phyloP scores from a whole-genome alignment of 805 yeast genomes.

The Saturnispora silvae region DNA sequence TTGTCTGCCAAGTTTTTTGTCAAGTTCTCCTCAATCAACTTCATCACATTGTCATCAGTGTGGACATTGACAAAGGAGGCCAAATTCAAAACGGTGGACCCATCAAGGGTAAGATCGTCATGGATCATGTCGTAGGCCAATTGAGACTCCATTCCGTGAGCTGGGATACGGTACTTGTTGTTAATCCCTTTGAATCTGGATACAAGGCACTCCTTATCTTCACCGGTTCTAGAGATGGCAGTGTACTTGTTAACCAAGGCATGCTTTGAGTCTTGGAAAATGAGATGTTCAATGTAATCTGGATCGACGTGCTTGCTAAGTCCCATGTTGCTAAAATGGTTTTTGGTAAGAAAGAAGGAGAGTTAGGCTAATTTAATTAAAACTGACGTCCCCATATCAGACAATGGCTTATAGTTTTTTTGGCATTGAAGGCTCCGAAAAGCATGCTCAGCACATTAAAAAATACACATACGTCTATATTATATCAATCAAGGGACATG shows the following conservation, averaged over 20 bases:
- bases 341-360: neutral
- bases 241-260: neutral
- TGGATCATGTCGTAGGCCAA: slow-evolving; percentile 53
- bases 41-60: slow-evolving; percentile 40
- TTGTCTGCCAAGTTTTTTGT: slow-evolving; percentile 86
- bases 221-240: neutral
- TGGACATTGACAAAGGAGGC: slow-evolving; percentile 85
- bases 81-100: slow-evolving; percentile 70
- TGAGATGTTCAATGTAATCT: slow-evolving; percentile 29
- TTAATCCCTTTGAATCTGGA: slow-evolving; percentile 26
- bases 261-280: slow-evolving; percentile 18
- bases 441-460: no score
- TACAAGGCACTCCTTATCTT: slow-evolving; percentile 11
- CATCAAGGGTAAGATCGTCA: slow-evolving; percentile 73
- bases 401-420: no score
- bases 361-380: neutral
- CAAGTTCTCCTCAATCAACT: slow-evolving; percentile 56
- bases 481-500: no score
- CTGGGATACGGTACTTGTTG: slow-evolving; percentile 53
- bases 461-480: no score
- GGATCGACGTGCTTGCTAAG: slow-evolving; percentile 36
- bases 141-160: slow-evolving; percentile 39
- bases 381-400: no score
- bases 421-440: no score
- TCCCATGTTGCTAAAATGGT: slow-evolving; percentile 27